Conservation (phyloP, 1,284 basidiomycete genomes). For the Fomitopsis palustris region DNA sequence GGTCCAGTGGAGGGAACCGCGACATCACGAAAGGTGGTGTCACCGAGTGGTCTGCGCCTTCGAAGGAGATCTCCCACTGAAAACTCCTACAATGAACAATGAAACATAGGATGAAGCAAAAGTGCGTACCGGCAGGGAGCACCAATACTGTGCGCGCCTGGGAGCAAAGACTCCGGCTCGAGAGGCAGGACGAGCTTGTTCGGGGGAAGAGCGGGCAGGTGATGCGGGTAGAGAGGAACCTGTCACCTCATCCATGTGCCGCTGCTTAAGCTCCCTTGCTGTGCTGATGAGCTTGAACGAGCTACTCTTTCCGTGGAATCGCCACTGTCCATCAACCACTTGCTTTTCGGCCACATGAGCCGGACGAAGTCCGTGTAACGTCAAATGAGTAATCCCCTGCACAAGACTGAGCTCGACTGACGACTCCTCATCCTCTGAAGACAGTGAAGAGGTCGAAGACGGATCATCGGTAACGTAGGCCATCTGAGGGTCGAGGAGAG, state of each 20-base stretch:
- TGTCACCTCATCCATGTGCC: constrained; percentile 39
- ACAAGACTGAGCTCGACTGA: constrained; percentile 21
- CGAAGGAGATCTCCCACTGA: constrained; percentile 61
- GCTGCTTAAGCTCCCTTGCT: constrained; percentile 48
- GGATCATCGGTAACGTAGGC: constrained; percentile 1
- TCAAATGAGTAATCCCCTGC: constrained; percentile 37
- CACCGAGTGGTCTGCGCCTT: constrained; percentile 36
- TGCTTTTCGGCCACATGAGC: constrained; percentile 9
- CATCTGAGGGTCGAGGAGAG: neutral
- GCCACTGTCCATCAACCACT: constrained; percentile 32
- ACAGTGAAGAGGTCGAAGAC: constrained; percentile 13
- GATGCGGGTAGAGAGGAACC: constrained; percentile 9
- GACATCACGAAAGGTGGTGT: constrained; percentile 37
- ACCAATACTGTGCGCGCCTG: constrained; percentile 20
- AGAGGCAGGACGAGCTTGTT: constrained; percentile 4
- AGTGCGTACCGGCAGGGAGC: constrained; percentile 16
- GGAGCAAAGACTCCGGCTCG: neutral
- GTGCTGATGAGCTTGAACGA: constrained; percentile 50
- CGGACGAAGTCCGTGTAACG: constrained; percentile 34
- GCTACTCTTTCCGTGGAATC: constrained; percentile 65
- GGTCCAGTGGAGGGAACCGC: constrained; percentile 53
- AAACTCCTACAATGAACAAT: neutral
- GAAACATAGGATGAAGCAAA: neutral
- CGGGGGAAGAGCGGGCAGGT: constrained; percentile 11
- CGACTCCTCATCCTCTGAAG: constrained; percentile 38